Evolutionary conservation across 805 yeast genomes (phyloP).

Genomic region (Schwanniomyces yamadae): DNA sequence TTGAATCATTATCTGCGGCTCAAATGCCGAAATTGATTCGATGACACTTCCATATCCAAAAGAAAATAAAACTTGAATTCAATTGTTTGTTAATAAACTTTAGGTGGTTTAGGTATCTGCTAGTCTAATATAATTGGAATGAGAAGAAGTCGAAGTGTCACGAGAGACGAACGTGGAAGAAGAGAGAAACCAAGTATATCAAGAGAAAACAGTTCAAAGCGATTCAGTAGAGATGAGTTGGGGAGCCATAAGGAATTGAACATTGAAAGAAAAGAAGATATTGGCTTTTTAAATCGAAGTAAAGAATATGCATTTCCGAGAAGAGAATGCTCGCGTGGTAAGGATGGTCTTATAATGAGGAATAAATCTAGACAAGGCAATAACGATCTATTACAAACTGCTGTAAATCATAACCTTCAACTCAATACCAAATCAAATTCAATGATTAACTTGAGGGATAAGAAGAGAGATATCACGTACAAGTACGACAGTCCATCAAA

Average conservation of each 20-base stretch:
- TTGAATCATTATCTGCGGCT: slow-evolving; percentile 5
- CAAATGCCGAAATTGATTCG: neutral
- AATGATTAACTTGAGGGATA: slow-evolving; percentile 1
- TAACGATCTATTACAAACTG: slow-evolving; percentile 12
- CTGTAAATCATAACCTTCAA: slow-evolving; percentile 9
- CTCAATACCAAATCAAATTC: slow-evolving; percentile 10
- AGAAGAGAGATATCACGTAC: neutral
- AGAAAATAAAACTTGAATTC: too few species aligned
- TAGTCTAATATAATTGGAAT: neutral
- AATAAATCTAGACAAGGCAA: too few species aligned
- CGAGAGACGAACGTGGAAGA: neutral
- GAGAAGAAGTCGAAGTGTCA: neutral
- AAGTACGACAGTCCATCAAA: neutral
- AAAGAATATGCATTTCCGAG: too few species aligned
- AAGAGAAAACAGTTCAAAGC: neutral
- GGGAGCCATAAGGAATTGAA: too few species aligned
- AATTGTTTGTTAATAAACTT: too few species aligned
- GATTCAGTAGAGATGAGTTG: neutral
- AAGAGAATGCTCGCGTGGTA: too few species aligned
- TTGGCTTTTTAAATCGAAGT: too few species aligned
- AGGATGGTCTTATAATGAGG: too few species aligned
- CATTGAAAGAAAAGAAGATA: too few species aligned
- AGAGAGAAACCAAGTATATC: neutral
- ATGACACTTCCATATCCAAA: too few species aligned
- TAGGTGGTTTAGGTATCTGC: too few species aligned